These are phyloP conservation scores for Pseudopithomyces chartarum DNA, from an alignment of 2,329 filamentous ascomycete genomes.

Conservation along the genomic window DNA sequence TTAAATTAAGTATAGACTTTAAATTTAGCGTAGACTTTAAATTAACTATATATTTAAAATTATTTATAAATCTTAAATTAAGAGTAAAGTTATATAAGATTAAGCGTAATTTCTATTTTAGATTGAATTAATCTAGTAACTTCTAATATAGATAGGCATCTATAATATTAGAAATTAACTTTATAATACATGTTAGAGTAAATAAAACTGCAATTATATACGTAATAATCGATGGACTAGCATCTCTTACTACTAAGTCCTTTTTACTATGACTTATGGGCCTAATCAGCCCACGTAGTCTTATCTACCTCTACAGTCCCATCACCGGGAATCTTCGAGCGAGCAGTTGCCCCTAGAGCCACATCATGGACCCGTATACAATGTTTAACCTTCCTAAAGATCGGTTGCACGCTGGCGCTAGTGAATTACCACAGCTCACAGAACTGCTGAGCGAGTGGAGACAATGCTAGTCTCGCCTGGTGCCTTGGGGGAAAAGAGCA, in stretches of 20 bases:
- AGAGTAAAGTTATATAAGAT: too few relatives aligned
- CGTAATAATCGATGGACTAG: slow-evolving; percentile 18
- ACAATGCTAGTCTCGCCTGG: slow-evolving; percentile 19
- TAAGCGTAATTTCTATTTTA: too few relatives aligned
- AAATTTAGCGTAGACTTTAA: too few relatives aligned
- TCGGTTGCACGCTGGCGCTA: slow-evolving; percentile 17
- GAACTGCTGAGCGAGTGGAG: slow-evolving; percentile 17
- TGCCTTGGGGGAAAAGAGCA: slow-evolving; percentile 15
- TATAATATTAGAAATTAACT: slow-evolving; percentile 15
- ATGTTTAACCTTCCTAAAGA: slow-evolving; percentile 17
- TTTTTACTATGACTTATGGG: slow-evolving; percentile 17
- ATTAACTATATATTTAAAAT: too few relatives aligned
- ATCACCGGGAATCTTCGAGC: slow-evolving; percentile 18
- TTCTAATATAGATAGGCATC: too few relatives aligned
- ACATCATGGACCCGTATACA: slow-evolving; percentile 15
- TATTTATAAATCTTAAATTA: too few relatives aligned
- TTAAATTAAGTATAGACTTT: too few relatives aligned
- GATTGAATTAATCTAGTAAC: too few relatives aligned
- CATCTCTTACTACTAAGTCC: slow-evolving; percentile 16
- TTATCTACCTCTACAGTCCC: slow-evolving; percentile 18
- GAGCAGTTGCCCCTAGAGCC: slow-evolving; percentile 17
- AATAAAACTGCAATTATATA: slow-evolving; percentile 14
- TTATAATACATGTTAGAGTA: slow-evolving; percentile 18
- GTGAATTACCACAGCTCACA: slow-evolving; percentile 16
- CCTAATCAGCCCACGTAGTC: slow-evolving; percentile 18